A percentile compares a stretch with the other conserved stretches of the same genome.
Evolutionary conservation across 306 rosid genomes (phyloP).

Genomic region (Sicyos edulis): DNA sequence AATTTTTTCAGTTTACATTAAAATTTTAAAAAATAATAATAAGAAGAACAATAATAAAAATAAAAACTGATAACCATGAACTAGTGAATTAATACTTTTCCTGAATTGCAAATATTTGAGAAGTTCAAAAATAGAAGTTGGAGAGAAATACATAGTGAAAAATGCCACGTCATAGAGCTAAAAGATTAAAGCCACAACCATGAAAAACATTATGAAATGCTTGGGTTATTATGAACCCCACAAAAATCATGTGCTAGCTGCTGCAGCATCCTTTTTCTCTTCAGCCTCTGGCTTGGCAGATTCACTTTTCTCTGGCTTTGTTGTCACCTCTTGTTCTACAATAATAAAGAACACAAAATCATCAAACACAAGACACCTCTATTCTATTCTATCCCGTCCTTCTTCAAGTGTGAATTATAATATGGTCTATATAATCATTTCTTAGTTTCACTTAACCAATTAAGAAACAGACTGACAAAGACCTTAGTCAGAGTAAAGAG

Average conservation of each 20-base stretch:
- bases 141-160: background rate
- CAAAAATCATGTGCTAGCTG: constrained; percentile 51
- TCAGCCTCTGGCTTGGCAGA: constrained; percentile 23
- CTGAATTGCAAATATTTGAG: constrained; percentile 21
- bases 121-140: constrained; percentile 21
- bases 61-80: too few relatives aligned
- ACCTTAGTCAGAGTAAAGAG: too few relatives aligned
- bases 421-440: too few relatives aligned
- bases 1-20: too few relatives aligned
- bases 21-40: too few relatives aligned
- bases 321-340: constrained; percentile 52
- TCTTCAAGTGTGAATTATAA: too few relatives aligned
- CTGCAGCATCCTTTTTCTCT: constrained; percentile 54
- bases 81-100: background rate
- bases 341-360: background rate
- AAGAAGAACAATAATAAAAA: too few relatives aligned
- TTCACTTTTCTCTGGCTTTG: constrained; percentile 40
- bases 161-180: constrained; percentile 15
- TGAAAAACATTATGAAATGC: too few relatives aligned
- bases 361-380: background rate
- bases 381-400: too few relatives aligned
- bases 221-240: too few relatives aligned
- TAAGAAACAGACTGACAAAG: too few relatives aligned
- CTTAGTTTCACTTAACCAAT: too few relatives aligned
- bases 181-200: constrained; percentile 30